Percentiles rank a stretch among this genome's conserved stretches.
Conservation (phyloP, 306 rosid genomes). For the Medicago arabica region DNA sequence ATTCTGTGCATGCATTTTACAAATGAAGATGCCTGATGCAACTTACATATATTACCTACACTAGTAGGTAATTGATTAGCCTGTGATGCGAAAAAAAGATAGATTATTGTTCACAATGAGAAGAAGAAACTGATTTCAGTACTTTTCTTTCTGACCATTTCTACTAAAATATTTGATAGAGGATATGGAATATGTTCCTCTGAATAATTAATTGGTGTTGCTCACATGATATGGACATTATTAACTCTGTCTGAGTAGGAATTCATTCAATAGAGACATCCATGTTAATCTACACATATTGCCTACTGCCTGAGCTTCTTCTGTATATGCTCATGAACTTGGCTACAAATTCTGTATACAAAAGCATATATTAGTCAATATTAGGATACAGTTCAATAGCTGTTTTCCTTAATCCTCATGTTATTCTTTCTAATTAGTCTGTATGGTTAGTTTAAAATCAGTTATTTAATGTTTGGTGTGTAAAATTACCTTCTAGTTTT, state of each 20-base stretch:
- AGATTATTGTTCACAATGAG: conserved; percentile 11
- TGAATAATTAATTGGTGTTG: not conserved
- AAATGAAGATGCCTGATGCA: not conserved
- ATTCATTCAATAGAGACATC: conserved; percentile 18
- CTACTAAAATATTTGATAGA: not conserved
- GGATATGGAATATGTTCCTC: conserved; percentile 29
- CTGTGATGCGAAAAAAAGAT: conserved; percentile 3
- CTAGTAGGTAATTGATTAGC: not conserved
- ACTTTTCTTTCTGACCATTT: conserved; percentile 14
- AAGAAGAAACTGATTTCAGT: conserved; percentile 31
- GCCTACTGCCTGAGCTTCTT: conserved; percentile 57
- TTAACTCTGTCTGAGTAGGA: too few species aligned
- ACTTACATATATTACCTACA: conserved; percentile 8
- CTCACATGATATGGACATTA: not conserved
- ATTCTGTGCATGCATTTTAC: conserved; percentile 29
- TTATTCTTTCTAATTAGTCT: conserved; percentile 24
- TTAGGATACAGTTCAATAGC: not conserved
- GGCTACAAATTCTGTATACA: conserved; percentile 79
- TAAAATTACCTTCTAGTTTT: conserved; percentile 75
- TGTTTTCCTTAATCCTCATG: conserved; percentile 11
- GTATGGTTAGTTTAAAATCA: conserved; percentile 1
- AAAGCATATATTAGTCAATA: conserved; percentile 7
- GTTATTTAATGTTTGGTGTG: not conserved
- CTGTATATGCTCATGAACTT: conserved; percentile 88
- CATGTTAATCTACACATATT: conserved; percentile 46